These are phyloP conservation scores for Luzula sylvatica DNA, from an alignment of 176 grass and related monocot genomes.

Conservation along the genomic window DNA sequence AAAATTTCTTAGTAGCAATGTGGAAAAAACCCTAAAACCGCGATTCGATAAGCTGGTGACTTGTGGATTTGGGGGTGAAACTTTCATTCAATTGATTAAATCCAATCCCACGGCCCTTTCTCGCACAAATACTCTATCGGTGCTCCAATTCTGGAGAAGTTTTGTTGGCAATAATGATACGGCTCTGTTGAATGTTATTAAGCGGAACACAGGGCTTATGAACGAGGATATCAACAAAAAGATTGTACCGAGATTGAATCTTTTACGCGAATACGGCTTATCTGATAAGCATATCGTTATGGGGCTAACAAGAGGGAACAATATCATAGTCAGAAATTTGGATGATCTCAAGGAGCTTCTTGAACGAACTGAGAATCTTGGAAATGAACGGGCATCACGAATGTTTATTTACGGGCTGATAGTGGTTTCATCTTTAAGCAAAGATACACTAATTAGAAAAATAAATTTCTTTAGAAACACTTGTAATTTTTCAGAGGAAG, in stretches of 20 bases:
- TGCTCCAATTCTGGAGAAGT: slow-evolving; percentile 12
- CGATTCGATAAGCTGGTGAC: neutral
- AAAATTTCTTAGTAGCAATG: neutral
- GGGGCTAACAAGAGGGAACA: neutral
- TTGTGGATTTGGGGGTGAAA: neutral
- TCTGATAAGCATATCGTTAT: neutral
- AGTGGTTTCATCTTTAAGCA: neutral
- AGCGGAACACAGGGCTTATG: neutral
- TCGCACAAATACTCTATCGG: neutral
- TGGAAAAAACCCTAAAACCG: neutral
- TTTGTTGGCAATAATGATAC: slow-evolving; percentile 1
- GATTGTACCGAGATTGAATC: neutral
- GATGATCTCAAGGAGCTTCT: neutral
- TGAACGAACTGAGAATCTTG: neutral
- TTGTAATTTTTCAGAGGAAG: neutral
- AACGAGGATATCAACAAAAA: neutral
- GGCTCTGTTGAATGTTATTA: neutral
- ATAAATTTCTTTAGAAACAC: neutral
- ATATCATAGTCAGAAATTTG: neutral
- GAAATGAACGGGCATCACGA: neutral
- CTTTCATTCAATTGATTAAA: slow-evolving; percentile 3
- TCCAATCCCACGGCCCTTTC: neutral
- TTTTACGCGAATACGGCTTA: neutral
- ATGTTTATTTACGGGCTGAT: neutral
- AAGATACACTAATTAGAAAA: neutral